Base-by-base conservation (phyloP, 2,329 filamentous ascomycete species). In the Fusarium azukiicola region DNA sequence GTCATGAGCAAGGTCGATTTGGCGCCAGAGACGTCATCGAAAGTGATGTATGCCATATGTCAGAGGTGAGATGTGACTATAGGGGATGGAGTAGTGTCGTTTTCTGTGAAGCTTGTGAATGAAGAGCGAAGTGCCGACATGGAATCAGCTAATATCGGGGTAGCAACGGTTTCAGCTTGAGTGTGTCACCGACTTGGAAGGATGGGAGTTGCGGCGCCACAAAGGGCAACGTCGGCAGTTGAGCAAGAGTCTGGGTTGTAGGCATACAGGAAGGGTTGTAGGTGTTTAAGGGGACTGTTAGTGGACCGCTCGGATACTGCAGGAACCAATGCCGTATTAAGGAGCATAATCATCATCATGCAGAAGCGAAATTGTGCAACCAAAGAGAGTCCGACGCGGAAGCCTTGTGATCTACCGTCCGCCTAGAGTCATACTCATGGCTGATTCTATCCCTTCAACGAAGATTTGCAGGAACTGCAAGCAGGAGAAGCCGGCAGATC, bases 401-500 rank as follows among this genome's bases (percentile, higher is more conserved):
- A 52, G 49, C 49, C 49, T 52, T 52, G 23, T 52, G 23, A 52
- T 52, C n/a, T 17, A 52, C 49, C 23, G 49, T 27, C 23, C 49
- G 49, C 49, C 49, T 52, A 27, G 4, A 27, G 27, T 27, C 42
- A 49, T 50, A 47, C n/a, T 67, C 44, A 67, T 67, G 63, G 63
- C 63, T 67, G 40, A 67, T 67, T 67, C 63, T 67, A 67, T 67
- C 63, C 63, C 44, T 23, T 67, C 23, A 50, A 47, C 23, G 63
- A 67, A 67, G 42, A 42, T 49, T 67, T 67, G 44, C n/a, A 67
- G 63, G 63, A 67, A 67, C n/a, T 67, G 42, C 21, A 67, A 50
- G 63, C 63, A 67, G 63, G 42, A 13, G 44, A 67, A 67, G 42
- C 63, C 63, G 46, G 63, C 63, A 67, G 63, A 67, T 67, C n/a